These are phyloP conservation scores for Penicillium sumatraense DNA, from an alignment of 2,329 filamentous ascomycete genomes.

Conservation along the genomic window DNA sequence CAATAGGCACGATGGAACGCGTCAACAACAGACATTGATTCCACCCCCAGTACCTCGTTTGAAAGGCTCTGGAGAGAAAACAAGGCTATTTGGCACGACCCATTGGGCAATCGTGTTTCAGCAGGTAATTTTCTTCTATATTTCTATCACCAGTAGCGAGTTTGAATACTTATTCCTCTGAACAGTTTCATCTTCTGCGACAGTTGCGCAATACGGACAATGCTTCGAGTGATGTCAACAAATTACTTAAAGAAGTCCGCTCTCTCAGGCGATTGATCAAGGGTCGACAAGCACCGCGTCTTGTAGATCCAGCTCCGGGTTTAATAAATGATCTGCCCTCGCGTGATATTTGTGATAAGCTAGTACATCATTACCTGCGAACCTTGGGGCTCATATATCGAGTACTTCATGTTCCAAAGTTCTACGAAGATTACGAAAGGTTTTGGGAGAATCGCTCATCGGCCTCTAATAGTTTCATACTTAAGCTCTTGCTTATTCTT, in stretches of 20 bases:
- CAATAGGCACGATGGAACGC: not conserved
- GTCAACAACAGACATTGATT: conserved; percentile 14
- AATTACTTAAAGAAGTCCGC: conserved; percentile 20
- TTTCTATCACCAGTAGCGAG: not conserved
- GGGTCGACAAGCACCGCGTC: conserved; percentile 13
- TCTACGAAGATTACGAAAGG: conserved; percentile 35
- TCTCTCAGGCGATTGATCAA: conserved; percentile 28
- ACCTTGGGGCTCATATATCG: conserved; percentile 39
- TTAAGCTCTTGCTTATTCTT: conserved; percentile 39
- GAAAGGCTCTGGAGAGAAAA: conserved; percentile 6
- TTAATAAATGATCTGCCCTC: conserved; percentile 25
- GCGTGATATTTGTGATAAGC: conserved; percentile 24
- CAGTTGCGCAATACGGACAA: conserved; percentile 14
- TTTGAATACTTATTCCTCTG: not conserved
- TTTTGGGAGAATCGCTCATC: conserved; percentile 32
- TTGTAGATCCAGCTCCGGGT: conserved; percentile 26
- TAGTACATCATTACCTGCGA: conserved; percentile 29
- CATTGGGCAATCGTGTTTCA: conserved; percentile 22
- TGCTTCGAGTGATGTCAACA: conserved; percentile 13
- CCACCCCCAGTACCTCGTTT: conserved; percentile 15
- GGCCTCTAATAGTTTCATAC: conserved; percentile 21
- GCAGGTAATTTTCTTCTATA: conserved; percentile 8
- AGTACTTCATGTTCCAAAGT: conserved; percentile 40
- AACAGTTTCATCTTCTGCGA: conserved; percentile 16
- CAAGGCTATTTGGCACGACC: conserved; percentile 19